Evolutionary conservation across 768 basidiomycete genomes (phyloP).

Genomic region (Termitomyces sp.): DNA sequence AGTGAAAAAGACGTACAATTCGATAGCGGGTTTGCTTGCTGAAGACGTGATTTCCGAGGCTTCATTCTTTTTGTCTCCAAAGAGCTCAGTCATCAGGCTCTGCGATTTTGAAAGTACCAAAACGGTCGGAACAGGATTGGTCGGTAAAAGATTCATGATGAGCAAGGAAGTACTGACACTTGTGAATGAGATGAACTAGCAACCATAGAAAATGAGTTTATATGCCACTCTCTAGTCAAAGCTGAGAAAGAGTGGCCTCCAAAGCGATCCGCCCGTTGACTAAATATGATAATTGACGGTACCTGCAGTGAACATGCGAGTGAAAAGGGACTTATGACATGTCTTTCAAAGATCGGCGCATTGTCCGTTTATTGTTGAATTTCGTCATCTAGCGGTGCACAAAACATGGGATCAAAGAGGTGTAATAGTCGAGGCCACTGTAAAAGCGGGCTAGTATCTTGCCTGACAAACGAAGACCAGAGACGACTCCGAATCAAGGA

Average conservation of each 20-base stretch:
- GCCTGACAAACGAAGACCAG: background rate
- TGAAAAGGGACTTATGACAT: background rate
- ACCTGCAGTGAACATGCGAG: background rate
- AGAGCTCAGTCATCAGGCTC: background rate
- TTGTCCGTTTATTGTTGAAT: background rate
- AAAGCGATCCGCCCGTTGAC: background rate
- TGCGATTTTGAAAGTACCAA: background rate
- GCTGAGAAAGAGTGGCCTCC: background rate
- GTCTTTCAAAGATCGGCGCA: background rate
- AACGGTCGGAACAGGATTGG: background rate
- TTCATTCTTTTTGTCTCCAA: background rate
- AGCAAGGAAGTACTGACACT: too few species aligned
- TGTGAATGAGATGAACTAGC: background rate
- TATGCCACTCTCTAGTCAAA: constrained; percentile 5
- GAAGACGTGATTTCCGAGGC: background rate
- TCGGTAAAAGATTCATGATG: background rate
- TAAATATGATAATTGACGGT: background rate
- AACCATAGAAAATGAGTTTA: background rate
- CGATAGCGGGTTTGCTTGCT: background rate
- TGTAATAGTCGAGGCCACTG: too few species aligned
- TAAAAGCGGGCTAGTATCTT: too few species aligned
- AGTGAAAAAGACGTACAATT: background rate
- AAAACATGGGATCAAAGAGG: too few species aligned
- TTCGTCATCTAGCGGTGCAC: too few species aligned
- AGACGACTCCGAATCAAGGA: too few species aligned